These are phyloP conservation scores for Scedosporium apiospermum DNA, from an alignment of 2,329 filamentous ascomycete species.

Conservation along the genomic window DNA sequence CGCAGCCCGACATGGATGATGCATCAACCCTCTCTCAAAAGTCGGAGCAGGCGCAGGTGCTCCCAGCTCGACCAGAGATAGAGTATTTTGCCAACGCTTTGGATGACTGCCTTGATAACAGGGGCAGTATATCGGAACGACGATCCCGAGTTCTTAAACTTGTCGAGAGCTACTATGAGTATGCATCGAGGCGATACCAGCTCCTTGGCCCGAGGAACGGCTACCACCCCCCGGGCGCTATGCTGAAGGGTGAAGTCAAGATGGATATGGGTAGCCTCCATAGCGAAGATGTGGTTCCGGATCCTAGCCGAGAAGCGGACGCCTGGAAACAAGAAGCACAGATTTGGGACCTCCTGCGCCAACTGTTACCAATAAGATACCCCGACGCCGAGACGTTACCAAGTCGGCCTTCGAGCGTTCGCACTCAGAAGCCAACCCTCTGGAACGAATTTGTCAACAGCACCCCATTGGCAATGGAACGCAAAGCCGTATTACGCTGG, in stretches of 20 bases:
- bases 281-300: conserved; percentile 17
- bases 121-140: conserved; percentile 40
- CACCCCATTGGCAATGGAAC: conserved; percentile 66
- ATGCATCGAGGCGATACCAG: conserved; percentile 36
- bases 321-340: conserved; percentile 72
- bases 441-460: conserved; percentile 61
- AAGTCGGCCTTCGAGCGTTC: conserved; percentile 4
- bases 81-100: conserved; percentile 78
- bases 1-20: conserved; percentile 7
- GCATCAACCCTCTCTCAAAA: not conserved
- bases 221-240: not conserved
- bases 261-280: conserved; percentile 48
- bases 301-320: conserved; percentile 15
- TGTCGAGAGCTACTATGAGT: conserved; percentile 53
- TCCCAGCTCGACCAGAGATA: conserved; percentile 58
- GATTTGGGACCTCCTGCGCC: conserved; percentile 78
- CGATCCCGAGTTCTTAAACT: conserved; percentile 60
- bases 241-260: conserved; percentile 29
- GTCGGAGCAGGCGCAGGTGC: not conserved
- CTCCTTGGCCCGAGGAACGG: not conserved
- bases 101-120: conserved; percentile 58
- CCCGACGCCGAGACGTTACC: conserved; percentile 16
- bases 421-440: conserved; percentile 8
- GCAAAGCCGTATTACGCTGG: conserved; percentile 75
- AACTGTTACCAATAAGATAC: conserved; percentile 64